Evolutionary conservation across 2,329 filamentous ascomycete genomes (phyloP).

Genomic region (Penicillium palitans): DNA sequence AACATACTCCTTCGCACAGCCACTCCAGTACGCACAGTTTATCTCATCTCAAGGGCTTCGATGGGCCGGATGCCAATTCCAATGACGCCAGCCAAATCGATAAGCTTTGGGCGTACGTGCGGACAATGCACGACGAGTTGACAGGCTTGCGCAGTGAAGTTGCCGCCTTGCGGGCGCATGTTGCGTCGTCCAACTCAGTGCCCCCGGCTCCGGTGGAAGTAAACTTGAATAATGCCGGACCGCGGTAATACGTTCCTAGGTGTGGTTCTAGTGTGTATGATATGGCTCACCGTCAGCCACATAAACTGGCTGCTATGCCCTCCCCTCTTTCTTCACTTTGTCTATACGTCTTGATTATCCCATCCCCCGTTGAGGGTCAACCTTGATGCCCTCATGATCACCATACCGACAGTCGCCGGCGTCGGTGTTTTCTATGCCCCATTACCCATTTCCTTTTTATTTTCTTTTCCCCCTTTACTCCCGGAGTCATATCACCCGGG

Average conservation of each 20-base stretch:
- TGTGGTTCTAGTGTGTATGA: conserved; percentile 21
- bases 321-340: conserved; percentile 13
- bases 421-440: conserved; percentile 16
- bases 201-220: conserved; percentile 21
- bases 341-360: conserved; percentile 20
- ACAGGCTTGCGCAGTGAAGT: conserved; percentile 45
- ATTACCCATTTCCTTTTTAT: conserved; percentile 9
- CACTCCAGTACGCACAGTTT: conserved; percentile 39
- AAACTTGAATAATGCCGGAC: conserved; percentile 18
- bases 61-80: conserved; percentile 27
- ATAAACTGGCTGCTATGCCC: background rate
- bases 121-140: conserved; percentile 45
- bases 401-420: conserved; percentile 17
- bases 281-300: conserved; percentile 14
- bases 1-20: conserved; percentile 38
- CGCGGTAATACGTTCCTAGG: conserved; percentile 10
- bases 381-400: conserved; percentile 24
- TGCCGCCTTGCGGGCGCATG: conserved; percentile 41
- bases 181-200: conserved; percentile 34
- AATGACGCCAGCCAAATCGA: conserved; percentile 32
- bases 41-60: conserved; percentile 28
- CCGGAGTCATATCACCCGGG: background rate
- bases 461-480: background rate
- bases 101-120: conserved; percentile 47
- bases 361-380: conserved; percentile 6